A percentile compares a stretch with the other conserved stretches of the same genome.
phyloP scores from a whole-genome alignment of 495 filamentous ascomycete genomes.

The Xylaria acuta region DNA sequence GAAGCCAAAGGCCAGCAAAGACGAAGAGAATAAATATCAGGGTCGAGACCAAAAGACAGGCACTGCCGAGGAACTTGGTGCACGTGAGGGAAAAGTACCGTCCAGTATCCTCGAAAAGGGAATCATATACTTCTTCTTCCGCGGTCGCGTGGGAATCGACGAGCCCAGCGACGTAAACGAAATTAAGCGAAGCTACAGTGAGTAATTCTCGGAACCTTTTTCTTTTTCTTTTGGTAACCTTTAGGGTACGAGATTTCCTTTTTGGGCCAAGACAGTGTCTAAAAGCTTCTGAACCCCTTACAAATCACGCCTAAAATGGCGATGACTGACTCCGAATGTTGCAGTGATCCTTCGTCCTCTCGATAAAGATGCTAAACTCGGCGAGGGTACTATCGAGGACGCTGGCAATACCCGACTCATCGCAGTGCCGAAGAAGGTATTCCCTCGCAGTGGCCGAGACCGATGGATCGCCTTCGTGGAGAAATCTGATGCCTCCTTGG shows the following conservation, averaged over 20 bases:
- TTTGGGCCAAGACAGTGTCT: too few species aligned
- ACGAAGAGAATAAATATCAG: not conserved
- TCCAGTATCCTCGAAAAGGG: constrained; percentile 90
- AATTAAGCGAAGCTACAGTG: constrained; percentile 79
- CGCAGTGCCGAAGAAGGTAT: constrained; percentile 84
- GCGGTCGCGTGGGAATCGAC: constrained; percentile 74
- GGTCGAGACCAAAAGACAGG: constrained; percentile 9
- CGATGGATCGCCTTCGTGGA: constrained; percentile 87
- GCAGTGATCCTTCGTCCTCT: constrained; percentile 84
- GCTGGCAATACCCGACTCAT: constrained; percentile 72
- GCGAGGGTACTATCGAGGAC: constrained; percentile 67
- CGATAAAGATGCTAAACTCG: constrained; percentile 70
- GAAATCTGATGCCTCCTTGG: constrained; percentile 69
- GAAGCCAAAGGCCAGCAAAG: constrained; percentile 20
- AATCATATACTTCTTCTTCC: constrained; percentile 92
- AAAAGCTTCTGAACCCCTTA: too few species aligned
- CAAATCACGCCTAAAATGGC: too few species aligned
- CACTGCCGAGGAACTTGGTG: constrained; percentile 36
- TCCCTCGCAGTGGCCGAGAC: constrained; percentile 74
- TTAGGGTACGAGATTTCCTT: too few species aligned
- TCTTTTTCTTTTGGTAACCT: too few species aligned
- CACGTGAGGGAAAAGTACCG: constrained; percentile 62
- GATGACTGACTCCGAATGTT: too few species aligned
- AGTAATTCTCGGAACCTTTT: too few species aligned
- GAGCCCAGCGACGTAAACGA: constrained; percentile 74